Base-by-base conservation (phyloP, 2,329 filamentous ascomycete genomes). In the Fusarium lyarnte region DNA sequence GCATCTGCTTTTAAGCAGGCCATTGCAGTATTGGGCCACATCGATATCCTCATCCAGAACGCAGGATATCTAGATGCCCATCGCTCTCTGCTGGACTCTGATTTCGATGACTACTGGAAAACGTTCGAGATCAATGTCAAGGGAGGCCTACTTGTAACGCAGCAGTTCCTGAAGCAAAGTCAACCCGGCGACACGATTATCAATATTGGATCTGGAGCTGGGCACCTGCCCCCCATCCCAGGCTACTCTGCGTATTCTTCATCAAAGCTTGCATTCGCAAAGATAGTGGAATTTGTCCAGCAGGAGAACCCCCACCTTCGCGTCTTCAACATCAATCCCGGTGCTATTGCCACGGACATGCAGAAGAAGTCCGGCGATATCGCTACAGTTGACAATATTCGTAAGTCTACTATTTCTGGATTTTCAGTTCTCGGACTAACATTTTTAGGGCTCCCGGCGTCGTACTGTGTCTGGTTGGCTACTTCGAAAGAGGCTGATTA, bases 221-320 rank as follows among this genome's bases (percentile, higher is more conserved):
- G 59, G 6, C 59, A 63, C 29, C 19, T 63, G 0, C 59, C 59
- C 0, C 46, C 33, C n/a, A 25, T 63, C 5, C 59, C 42, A 2
- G 59, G 59, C 3, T 63, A 63, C 19, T 63, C 59, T 21, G 59
- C 59, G 1, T 63, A 63, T 39, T 41, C 59, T 11, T 23, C 35
- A 25, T 63, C 59, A 10, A 63, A 63, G 17, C 59, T 63, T 41
- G 54, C 25, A 8, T 63, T 60, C 12, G 59, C 59, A 5, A 63
- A 60, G 42, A 47, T 63, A 2, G 47, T 49, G 5, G 59, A 63
- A 29, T 60, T 23, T 3, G 35, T 60, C 4, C 59, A 63, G 38
- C 19, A 47, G 4, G 54, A 63, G 6, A 31, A 60, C 23, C 59
- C 54, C 4, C 8, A 42, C 31, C 35, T 63, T 5, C 54, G 54